phyloP scores from a whole-genome alignment of 306 rosid species.

The Mucuna pruriens region DNA sequence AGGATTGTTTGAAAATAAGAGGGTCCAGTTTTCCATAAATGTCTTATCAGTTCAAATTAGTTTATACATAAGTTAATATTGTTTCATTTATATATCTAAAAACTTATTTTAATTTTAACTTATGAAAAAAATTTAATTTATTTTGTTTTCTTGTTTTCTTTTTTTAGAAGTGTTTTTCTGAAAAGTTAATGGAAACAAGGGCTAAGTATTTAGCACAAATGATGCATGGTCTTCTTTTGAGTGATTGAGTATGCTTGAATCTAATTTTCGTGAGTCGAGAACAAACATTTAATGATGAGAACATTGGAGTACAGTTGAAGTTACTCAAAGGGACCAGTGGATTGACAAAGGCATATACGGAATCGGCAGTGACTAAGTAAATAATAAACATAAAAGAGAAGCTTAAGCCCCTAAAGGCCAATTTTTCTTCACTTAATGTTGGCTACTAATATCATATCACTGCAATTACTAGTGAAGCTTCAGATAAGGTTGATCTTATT shows the following conservation, averaged over 20 bases:
- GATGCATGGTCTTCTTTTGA: not conserved
- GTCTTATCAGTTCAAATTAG: no score
- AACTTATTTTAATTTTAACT: not conserved
- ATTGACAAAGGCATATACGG: constrained; percentile 24
- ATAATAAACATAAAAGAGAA: not conserved
- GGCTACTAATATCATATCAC: not conserved
- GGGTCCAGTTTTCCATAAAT: not conserved
- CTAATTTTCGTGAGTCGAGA: not conserved
- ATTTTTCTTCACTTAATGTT: not conserved
- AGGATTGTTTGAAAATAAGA: not conserved
- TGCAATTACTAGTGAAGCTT: not conserved
- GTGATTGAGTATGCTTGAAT: not conserved
- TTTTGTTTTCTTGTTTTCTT: not conserved
- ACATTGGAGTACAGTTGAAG: not conserved
- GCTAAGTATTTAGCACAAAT: not conserved
- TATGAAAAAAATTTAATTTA: no score
- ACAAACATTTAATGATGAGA: not conserved
- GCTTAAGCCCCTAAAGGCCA: not conserved
- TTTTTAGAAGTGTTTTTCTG: not conserved
- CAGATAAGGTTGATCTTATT: not conserved
- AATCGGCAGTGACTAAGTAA: not conserved
- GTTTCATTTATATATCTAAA: no score
- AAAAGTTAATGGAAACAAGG: not conserved
- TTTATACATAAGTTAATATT: no score
- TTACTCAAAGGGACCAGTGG: not conserved